These are phyloP conservation scores for Boletellus sp. DNA, from an alignment of 768 basidiomycete genomes.

Conservation along the genomic window DNA sequence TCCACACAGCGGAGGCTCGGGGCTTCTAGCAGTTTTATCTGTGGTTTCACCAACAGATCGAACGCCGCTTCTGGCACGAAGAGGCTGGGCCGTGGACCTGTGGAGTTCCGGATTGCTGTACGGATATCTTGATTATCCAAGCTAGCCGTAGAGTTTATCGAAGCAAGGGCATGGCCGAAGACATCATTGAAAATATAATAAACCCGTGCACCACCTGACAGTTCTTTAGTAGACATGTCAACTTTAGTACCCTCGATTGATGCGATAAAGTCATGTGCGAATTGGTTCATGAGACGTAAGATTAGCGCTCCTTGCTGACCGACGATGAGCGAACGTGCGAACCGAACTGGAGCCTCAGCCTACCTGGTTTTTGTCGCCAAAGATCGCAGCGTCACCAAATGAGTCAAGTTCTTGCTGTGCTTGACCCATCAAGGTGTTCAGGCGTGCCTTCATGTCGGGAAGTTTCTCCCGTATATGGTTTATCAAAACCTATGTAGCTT, in stretches of 20 bases:
- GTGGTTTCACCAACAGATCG: slow-evolving; percentile 94
- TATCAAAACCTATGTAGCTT: slow-evolving; percentile 74
- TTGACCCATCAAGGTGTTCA: slow-evolving; percentile 98
- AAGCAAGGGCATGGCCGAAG: slow-evolving; percentile 87
- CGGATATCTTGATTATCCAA: slow-evolving; percentile 93
- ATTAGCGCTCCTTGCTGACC: slow-evolving; percentile 80
- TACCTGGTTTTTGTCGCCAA: slow-evolving; percentile 87
- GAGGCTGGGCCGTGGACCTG: slow-evolving; percentile 91
- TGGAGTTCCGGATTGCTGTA: slow-evolving; percentile 97
- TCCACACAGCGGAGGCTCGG: slow-evolving; percentile 96
- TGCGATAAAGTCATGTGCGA: slow-evolving; percentile 93
- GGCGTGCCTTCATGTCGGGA: slow-evolving; percentile 97
- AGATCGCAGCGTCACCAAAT: slow-evolving; percentile 90
- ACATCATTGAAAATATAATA: slow-evolving; percentile 99
- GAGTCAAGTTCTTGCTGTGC: slow-evolving; percentile 97
- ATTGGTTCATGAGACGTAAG: slow-evolving; percentile 96
- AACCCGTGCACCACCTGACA: slow-evolving; percentile 95
- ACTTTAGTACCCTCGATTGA: slow-evolving; percentile 97
- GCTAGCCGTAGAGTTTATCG: slow-evolving; percentile 87
- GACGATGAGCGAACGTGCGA: slow-evolving; percentile 12
- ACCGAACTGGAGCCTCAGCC: neutral
- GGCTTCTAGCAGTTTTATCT: slow-evolving; percentile 93
- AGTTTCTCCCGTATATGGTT: slow-evolving; percentile 98
- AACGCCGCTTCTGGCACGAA: slow-evolving; percentile 98
- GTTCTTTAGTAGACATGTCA: slow-evolving; percentile 96